These are phyloP conservation scores for Phialophora verrucosa DNA, from an alignment of 2,329 filamentous ascomycete genomes.

Conservation along the genomic window DNA sequence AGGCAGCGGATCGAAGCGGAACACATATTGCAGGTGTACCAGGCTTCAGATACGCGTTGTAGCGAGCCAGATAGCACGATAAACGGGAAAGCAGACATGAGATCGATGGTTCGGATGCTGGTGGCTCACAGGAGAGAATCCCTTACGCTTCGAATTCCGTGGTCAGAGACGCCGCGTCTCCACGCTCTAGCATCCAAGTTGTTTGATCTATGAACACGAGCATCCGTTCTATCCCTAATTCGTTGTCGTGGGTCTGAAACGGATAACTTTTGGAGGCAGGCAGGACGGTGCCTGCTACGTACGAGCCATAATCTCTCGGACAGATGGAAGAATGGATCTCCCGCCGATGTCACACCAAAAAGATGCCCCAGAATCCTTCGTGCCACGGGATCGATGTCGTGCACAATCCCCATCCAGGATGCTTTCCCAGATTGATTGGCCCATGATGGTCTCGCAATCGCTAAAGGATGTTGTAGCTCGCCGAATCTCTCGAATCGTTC, in stretches of 20 bases:
- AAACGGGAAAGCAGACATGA: background rate
- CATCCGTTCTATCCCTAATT: background rate
- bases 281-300: background rate
- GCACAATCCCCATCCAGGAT: no score
- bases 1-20: slow-evolving; percentile 19
- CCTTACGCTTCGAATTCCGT: background rate
- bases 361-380: no score
- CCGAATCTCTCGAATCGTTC: no score
- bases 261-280: background rate
- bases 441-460: no score
- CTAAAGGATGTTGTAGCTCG: no score
- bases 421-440: no score
- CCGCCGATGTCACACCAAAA: no score
- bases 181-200: background rate
- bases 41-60: slow-evolving; percentile 26
- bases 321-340: no score
- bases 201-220: background rate
- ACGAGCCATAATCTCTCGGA: no score
- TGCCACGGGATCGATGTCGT: no score
- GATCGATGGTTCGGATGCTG: background rate
- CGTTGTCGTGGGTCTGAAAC: background rate
- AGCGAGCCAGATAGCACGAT: background rate
- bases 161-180: background rate
- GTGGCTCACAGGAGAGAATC: background rate
- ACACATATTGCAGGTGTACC: slow-evolving; percentile 19